phyloP scores from a whole-genome alignment of 306 rosid genomes.

The Cyclanthera cordifolia region DNA sequence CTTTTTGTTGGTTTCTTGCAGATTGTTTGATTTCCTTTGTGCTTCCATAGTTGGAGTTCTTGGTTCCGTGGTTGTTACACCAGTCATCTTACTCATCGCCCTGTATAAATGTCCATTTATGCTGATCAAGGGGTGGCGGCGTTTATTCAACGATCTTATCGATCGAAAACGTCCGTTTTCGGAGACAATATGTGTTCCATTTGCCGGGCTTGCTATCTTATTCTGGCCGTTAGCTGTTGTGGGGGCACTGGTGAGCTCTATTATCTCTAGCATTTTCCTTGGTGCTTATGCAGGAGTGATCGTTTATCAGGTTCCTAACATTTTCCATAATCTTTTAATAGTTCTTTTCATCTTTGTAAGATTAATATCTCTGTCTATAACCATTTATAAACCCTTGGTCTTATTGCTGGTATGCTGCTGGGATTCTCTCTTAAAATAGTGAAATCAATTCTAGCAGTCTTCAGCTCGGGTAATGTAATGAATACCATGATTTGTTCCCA shows the following conservation, averaged over 20 bases:
- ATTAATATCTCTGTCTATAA: not conserved
- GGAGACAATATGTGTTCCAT: constrained; percentile 92
- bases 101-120: constrained; percentile 64
- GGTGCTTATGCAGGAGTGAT: constrained; percentile 78
- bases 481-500: not conserved
- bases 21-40: constrained; percentile 64
- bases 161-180: constrained; percentile 97
- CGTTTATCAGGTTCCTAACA: constrained; percentile 55
- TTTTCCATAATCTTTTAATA: not conserved
- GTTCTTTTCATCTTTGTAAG: not conserved
- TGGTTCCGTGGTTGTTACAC: constrained; percentile 58
- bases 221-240: constrained; percentile 91
- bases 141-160: constrained; percentile 83
- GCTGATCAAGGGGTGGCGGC: constrained; percentile 88
- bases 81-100: constrained; percentile 60
- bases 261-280: constrained; percentile 51
- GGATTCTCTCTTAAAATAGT: not conserved
- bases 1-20: constrained; percentile 26
- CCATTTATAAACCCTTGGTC: not conserved
- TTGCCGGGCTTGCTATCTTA: constrained; percentile 89
- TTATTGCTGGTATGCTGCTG: not conserved
- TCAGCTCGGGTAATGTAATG: not conserved
- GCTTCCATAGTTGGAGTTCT: constrained; percentile 48
- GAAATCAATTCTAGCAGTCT: not conserved
- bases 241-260: constrained; percentile 58